Base-by-base conservation (phyloP, 139 green algal genomes). In the Asterochloris erici region DNA sequence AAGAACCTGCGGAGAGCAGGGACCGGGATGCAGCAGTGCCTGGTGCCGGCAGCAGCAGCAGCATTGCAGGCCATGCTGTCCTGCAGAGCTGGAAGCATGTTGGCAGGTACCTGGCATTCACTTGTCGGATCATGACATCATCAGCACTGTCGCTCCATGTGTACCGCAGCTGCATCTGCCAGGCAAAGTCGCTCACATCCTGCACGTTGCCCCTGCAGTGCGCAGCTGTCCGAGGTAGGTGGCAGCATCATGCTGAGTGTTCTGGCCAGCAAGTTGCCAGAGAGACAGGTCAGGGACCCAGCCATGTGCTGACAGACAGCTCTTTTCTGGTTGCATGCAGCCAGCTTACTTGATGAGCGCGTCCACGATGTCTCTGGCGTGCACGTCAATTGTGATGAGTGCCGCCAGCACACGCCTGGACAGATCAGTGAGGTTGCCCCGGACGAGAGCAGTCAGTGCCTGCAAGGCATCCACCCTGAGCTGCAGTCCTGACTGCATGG, bases 321-420 rank as follows among this genome's bases (percentile, higher is more conserved):
- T 54, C 4, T 54, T 6, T 10, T 54, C 38, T 54, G 38, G 38
- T 6, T 2, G 38, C 38, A 28, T 28, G 14, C 70, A 76, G 9
- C 23, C 60, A 26, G 19, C 78, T 66, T 38, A 68, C 79, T 68
- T 83, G 79, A 83, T 64, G 60, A 97, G 87, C 47, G 91, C 81
- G 24, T 89, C 86, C 74, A 96, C 87, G 68, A 96, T 94, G 85
- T 96, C 93, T 63, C 92, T 86, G 27, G 90, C 90, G 86, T 97
- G 93, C 75, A 97, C 94, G 83, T 97, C 94, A 62, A 97, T 94
- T 10, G 94, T 97, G 90, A 97, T 96, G 75, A 97, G 89, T 27
- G 94, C 90, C 0, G 86, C 88, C 29, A 96, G 81, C 75, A 78
- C 81, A 78, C 84, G 85, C 68, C 92, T 86, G 15, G 91, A 82